Base-by-base conservation (phyloP, 805 yeast species). In the Candida patagonica region DNA sequence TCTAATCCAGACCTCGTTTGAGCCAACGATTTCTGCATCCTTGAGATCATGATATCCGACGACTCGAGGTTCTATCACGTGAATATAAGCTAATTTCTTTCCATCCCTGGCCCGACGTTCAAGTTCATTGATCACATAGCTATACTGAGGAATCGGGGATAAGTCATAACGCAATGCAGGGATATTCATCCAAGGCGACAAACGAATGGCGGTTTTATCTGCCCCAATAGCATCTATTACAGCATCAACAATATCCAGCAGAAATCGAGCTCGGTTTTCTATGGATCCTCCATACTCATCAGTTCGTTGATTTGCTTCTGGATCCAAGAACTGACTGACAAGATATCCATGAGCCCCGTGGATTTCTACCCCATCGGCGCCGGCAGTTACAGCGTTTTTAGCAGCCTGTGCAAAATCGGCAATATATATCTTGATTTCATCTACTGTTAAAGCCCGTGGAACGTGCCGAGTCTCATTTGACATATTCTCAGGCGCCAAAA, bases 321-420 rank as follows among this genome's bases (percentile, higher is more conserved):
- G 55, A 25, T 71, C 63, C 26, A 71, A 48, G 50, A 79, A 76
- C 43, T 67, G 64, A 48, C 67, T 65, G 31, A 71, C 46, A 30
- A 77, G 56, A 48, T 72, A 76, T 1, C 83, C 83, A 53, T 78
- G 74, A 21, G 86, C 85, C 21, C 64, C 67, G 56, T 79, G 83
- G 45, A 78, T 62, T 51, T 77, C 84, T 30, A 80, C 71, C 48
- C 79, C 78, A 55, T 80, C 86, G 37, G 72, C 69, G 0, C 78
- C 75, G 12, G 76, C 67, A 3, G 60, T 65, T 27, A 68, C 59
- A 3, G 82, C 74, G 47, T 67, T 65, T 42, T 62, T 60, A 22
- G 27, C 27, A 10, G 37, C 20, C 37, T 23, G 26, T 4, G 23
- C 23, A 21, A 21, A 23, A 23, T 33, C 37, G 6, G 2, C 16